phyloP scores from a whole-genome alignment of 176 grass and related monocot genomes.

The Avena eriantha region DNA sequence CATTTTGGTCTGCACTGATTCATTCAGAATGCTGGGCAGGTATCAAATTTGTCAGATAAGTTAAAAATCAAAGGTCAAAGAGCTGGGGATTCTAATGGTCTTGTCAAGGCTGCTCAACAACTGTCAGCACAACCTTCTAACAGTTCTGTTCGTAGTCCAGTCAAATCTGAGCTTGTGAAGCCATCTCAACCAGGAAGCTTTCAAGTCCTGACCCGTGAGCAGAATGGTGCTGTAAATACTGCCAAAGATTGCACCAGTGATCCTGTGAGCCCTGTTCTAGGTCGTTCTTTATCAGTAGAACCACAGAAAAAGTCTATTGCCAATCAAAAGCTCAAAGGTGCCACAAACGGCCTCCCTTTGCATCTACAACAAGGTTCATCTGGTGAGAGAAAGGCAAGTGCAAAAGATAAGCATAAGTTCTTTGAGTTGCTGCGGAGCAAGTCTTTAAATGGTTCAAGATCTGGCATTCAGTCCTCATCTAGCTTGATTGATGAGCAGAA shows the following conservation, averaged over 20 bases:
- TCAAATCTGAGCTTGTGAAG: conserved; percentile 61
- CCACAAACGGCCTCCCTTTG: conserved; percentile 45
- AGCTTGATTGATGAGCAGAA: conserved; percentile 47
- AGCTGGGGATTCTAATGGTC: conserved; percentile 51
- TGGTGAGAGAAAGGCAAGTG: conserved; percentile 65
- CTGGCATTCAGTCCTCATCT: conserved; percentile 47
- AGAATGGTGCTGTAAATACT: conserved; percentile 54
- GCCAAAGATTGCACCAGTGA: conserved; percentile 54
- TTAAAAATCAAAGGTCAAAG: conserved; percentile 63
- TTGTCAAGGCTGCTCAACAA: conserved; percentile 48
- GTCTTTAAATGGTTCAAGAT: conserved; percentile 55
- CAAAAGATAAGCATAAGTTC: conserved; percentile 66
- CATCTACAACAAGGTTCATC: conserved; percentile 48
- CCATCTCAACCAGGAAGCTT: conserved; percentile 61
- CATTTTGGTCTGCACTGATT: conserved; percentile 42
- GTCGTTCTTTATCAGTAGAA: conserved; percentile 51
- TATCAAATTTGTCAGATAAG: conserved; percentile 61
- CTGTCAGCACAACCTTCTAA: conserved; percentile 49
- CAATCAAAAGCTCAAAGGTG: conserved; percentile 53
- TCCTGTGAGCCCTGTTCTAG: conserved; percentile 53
- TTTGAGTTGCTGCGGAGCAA: conserved; percentile 69
- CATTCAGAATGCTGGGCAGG: conserved; percentile 33
- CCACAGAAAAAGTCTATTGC: conserved; percentile 48
- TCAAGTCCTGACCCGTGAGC: conserved; percentile 72
- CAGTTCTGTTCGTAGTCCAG: conserved; percentile 43